A percentile compares a stretch with the other conserved stretches of the same genome.
Evolutionary conservation across 192 early-diverging fungal species (phyloP).

Genomic region (Linnemannia hyalina): DNA sequence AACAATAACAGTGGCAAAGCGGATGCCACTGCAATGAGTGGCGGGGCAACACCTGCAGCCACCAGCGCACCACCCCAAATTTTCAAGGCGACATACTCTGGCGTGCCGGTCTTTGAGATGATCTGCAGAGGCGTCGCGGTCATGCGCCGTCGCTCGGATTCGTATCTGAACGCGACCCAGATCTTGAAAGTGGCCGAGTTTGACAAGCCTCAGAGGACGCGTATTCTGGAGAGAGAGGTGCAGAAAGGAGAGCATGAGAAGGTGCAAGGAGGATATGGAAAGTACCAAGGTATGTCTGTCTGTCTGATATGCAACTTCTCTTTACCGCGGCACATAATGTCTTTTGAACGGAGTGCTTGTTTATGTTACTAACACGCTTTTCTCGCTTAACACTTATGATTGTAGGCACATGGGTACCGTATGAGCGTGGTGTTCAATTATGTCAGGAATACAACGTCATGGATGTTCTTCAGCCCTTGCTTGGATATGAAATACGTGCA

Average conservation of each 20-base stretch:
- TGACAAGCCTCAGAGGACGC: conserved; percentile 92
- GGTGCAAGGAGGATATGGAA: conserved; percentile 98
- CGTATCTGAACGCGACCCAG: conserved; percentile 97
- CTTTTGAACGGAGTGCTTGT: background rate
- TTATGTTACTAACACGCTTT: conserved; percentile 16
- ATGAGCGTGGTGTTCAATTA: conserved; percentile 82
- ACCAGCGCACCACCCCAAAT: conserved; percentile 58
- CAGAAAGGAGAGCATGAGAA: conserved; percentile 92
- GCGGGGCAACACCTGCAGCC: background rate
- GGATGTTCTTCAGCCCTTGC: conserved; percentile 77
- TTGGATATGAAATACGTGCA: conserved; percentile 78
- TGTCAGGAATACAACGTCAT: conserved; percentile 87
- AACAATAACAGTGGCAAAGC: background rate
- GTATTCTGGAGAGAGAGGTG: conserved; percentile 94
- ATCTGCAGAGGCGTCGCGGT: conserved; percentile 75
- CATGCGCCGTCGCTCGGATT: conserved; percentile 85
- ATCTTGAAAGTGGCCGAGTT: conserved; percentile 97
- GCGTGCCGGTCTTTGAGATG: conserved; percentile 96
- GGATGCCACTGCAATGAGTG: background rate
- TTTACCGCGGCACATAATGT: background rate
- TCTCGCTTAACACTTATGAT: background rate
- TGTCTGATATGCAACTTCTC: background rate
- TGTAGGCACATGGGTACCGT: conserved; percentile 85
- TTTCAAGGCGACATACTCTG: conserved; percentile 93
- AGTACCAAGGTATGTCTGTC: conserved; percentile 88